Conservation (phyloP, 495 filamentous ascomycete genomes). For the Neurospora sp. region DNA sequence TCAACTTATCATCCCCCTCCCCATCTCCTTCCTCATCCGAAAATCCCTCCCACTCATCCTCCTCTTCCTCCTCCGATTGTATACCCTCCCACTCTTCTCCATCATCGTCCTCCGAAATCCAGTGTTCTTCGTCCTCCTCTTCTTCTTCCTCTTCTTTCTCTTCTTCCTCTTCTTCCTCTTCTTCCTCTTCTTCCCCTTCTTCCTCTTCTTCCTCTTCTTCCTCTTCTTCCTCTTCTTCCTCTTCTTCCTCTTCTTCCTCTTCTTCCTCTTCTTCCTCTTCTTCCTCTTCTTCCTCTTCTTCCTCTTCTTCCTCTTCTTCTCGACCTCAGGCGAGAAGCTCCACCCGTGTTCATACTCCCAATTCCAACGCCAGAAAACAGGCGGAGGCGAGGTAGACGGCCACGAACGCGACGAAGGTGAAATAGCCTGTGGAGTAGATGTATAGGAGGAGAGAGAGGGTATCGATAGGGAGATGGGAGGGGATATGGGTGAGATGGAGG, state of each 20-base stretch:
- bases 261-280: too few species aligned
- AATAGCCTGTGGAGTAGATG: not conserved
- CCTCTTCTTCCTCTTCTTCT: not conserved
- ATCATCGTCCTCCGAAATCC: not conserved
- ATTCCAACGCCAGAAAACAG: not conserved
- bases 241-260: not conserved
- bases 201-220: not conserved
- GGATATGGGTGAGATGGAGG: not conserved
- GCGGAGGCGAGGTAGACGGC: not conserved
- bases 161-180: not conserved
- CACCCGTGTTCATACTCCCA: too few species aligned
- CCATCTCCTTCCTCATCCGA: not conserved
- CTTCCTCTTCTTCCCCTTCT: not conserved
- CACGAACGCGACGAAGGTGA: not conserved
- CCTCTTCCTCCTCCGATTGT: not conserved
- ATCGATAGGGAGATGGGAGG: not conserved
- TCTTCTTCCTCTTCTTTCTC: too few species aligned
- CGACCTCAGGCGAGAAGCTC: not conserved
- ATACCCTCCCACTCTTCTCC: not conserved
- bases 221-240: too few species aligned
- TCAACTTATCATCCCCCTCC: not conserved
- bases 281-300: not conserved
- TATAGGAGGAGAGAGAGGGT: not conserved
- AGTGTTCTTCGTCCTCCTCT: not conserved
- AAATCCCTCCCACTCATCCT: not conserved